Base-by-base conservation (phyloP, 2,329 filamentous ascomycete species). In the Stachybotrys echinatus region DNA sequence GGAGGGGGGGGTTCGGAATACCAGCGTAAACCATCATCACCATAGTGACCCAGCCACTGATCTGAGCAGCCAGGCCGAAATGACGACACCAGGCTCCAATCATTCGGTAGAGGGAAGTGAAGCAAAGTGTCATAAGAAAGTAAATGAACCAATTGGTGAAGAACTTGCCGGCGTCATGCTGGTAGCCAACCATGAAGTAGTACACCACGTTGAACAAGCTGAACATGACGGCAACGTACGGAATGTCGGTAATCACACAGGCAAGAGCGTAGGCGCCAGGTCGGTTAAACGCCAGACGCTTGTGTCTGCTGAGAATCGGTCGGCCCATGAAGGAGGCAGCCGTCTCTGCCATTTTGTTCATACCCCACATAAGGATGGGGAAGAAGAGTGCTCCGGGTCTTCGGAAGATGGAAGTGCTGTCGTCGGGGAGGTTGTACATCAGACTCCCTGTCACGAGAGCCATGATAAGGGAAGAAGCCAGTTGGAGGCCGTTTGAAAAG, bases 141-240 rank as follows among this genome's bases (percentile, higher is more conserved):
- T 85, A 77, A 57, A 87, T 80, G 14, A 87, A 70, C 64, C 83
- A 72, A 64, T 81, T 84, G 56, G 84, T 85, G 60, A 79, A 86
- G 67, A 87, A 87, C 53, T 56, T 55, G 2, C 58, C 63, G 1
- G 56, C 58, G 31, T 62, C 57, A 7, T 52, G 47, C 45, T 64
- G 57, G 42, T 67, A 45, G 2, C 54, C 56, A 4, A 56, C 57
- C 64, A 68, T 68, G 45, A 65, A 67, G 51, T 67, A 69, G 45
- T 63, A 51, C 14, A 65, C 57, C 3, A 67, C 34, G 3, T 73
- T 73, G 58, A 87, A 87, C 54, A 75, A 74, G 4, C 68, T 69
- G 47, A 78, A 71, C 51, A 78, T 79, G 0, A 71, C 63, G 59
- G 74, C 72, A 47, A 76, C 68, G 27, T 80, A 64, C 3, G 77